A percentile compares a stretch with the other conserved stretches of the same genome.
Evolutionary conservation across 2,329 filamentous ascomycete genomes (phyloP).

Genomic region (Coniochaeta sp.): DNA sequence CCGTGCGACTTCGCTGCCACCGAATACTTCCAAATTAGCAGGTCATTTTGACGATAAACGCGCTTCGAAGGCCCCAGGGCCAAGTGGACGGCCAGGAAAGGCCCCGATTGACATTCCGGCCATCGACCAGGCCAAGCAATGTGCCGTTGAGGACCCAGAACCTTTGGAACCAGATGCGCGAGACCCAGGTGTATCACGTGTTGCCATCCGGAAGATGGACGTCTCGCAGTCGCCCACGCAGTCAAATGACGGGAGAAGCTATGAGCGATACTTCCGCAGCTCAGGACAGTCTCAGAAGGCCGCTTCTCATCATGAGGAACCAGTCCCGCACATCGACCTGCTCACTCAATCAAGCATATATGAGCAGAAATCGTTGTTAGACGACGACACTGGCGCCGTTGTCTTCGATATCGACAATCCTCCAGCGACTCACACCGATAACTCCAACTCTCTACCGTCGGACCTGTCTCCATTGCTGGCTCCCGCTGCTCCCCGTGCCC

Average conservation of each 20-base stretch:
- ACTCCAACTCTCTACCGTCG: conserved; percentile 15
- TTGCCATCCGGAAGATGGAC: conserved; percentile 27
- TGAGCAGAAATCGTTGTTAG: conserved; percentile 29
- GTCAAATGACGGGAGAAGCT: conserved; percentile 49
- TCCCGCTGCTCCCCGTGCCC: neutral
- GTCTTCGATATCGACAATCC: conserved; percentile 32
- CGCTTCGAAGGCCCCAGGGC: neutral
- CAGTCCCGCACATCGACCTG: neutral
- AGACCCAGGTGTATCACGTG: neutral
- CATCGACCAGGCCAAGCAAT: neutral
- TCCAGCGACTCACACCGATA: conserved; percentile 26
- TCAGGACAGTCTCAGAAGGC: conserved; percentile 2
- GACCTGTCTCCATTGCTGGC: neutral
- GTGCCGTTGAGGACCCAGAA: neutral
- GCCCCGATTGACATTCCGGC: neutral
- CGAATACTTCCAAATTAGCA: neutral
- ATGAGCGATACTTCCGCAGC: conserved; percentile 32
- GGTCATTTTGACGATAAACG: neutral
- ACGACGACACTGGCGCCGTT: conserved; percentile 44
- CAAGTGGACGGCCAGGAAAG: neutral
- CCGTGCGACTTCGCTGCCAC: neutral
- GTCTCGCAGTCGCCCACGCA: conserved; percentile 49
- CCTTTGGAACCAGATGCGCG: neutral
- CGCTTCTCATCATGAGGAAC: neutral
- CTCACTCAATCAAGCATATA: conserved; percentile 13